phyloP scores from a whole-genome alignment of 139 green algal genomes.

The Bryopsis sp. region DNA sequence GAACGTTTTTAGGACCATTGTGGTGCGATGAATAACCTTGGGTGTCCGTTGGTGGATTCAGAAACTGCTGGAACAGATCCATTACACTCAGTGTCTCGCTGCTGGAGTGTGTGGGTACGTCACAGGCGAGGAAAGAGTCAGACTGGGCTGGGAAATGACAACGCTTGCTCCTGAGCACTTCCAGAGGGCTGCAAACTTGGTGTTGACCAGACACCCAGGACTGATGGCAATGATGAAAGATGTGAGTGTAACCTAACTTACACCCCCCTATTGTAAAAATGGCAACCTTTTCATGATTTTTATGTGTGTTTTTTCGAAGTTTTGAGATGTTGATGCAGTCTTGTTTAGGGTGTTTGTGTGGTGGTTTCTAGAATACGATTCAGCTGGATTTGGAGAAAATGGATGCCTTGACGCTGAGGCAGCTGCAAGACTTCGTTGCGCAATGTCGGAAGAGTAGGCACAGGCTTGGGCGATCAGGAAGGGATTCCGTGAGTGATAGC shows the following conservation, averaged over 20 bases:
- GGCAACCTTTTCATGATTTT: no score
- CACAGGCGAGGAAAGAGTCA: neutral
- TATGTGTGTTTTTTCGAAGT: no score
- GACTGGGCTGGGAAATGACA: constrained; percentile 18
- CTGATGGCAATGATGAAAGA: constrained; percentile 17
- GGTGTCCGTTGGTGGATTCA: neutral
- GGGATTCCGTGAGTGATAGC: neutral
- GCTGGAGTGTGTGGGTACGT: neutral
- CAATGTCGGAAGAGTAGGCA: neutral
- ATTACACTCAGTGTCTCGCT: constrained; percentile 13
- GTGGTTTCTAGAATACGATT: constrained; percentile 11
- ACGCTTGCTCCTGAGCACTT: constrained; percentile 17
- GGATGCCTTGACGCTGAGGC: constrained; percentile 12
- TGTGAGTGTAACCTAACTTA: neutral
- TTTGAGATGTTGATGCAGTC: no score
- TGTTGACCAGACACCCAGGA: constrained; percentile 13
- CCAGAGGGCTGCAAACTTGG: constrained; percentile 12
- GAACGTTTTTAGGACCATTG: neutral
- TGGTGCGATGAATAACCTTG: no score
- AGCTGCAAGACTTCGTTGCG: constrained; percentile 16
- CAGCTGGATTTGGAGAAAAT: constrained; percentile 16
- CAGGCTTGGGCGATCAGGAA: neutral
- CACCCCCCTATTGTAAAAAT: no score
- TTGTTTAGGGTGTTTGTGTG: neutral
- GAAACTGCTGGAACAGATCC: constrained; percentile 3